phyloP scores from a whole-genome alignment of 768 basidiomycete species.

The Boletus subparvulus region DNA sequence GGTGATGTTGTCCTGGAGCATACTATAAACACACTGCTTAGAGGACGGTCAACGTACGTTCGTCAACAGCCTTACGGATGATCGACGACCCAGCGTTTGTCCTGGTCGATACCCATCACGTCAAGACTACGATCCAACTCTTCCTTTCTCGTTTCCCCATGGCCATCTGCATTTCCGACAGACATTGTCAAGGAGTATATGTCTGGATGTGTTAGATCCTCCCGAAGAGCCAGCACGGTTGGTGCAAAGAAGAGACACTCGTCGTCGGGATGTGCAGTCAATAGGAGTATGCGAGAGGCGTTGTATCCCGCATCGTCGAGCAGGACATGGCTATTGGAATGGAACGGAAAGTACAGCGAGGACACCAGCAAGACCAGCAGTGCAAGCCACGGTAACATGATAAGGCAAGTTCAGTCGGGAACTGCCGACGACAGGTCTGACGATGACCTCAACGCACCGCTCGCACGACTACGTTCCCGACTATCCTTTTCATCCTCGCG shows the following conservation, averaged over 20 bases:
- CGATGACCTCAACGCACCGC: slow-evolving; percentile 23
- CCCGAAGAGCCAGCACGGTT: slow-evolving; percentile 59
- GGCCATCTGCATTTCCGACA: slow-evolving; percentile 73
- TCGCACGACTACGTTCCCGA: slow-evolving; percentile 23
- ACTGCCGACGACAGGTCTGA: slow-evolving; percentile 16
- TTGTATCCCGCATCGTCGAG: slow-evolving; percentile 3
- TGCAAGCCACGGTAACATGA: slow-evolving; percentile 20
- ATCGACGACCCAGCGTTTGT: slow-evolving; percentile 61
- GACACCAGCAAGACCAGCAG: slow-evolving; percentile 20
- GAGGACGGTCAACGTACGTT: slow-evolving; percentile 5
- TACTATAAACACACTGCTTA: slow-evolving; percentile 36
- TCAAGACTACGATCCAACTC: slow-evolving; percentile 69
- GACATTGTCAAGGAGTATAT: slow-evolving; percentile 74
- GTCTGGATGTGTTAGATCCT: slow-evolving; percentile 25
- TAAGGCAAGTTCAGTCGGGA: slow-evolving; percentile 12
- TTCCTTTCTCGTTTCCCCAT: slow-evolving; percentile 55
- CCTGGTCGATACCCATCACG: slow-evolving; percentile 58
- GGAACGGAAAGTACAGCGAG: slow-evolving; percentile 26
- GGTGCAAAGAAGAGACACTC: slow-evolving; percentile 95
- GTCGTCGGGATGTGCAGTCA: slow-evolving; percentile 95
- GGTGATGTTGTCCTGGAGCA: slow-evolving; percentile 75
- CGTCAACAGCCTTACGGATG: slow-evolving; percentile 56
- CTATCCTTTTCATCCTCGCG: slow-evolving; percentile 13
- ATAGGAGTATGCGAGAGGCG: slow-evolving; percentile 47
- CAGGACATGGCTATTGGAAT: slow-evolving; percentile 24